Evolutionary conservation across 306 rosid species (phyloP).

Genomic region (Glycine latifolia): DNA sequence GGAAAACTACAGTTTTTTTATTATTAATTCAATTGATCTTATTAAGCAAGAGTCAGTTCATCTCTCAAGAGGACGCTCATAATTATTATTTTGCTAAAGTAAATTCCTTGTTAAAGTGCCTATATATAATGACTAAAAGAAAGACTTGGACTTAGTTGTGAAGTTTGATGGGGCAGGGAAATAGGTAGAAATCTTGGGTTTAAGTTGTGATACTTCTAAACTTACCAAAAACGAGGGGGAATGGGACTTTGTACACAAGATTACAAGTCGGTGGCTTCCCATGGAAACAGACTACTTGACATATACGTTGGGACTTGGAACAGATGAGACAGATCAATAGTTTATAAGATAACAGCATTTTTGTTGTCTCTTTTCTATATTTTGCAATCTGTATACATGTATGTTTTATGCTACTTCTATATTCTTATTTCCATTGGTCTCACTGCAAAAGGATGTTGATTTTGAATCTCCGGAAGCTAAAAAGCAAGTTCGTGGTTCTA

Average conservation of each 20-base stretch:
- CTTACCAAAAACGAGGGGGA: background rate
- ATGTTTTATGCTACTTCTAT: slow-evolving; percentile 12
- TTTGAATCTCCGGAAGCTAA: slow-evolving; percentile 62
- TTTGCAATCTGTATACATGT: slow-evolving; percentile 10
- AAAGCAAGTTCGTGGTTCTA: slow-evolving; percentile 60
- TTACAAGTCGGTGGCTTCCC: slow-evolving; percentile 1
- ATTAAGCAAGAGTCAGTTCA: background rate
- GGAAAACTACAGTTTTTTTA: background rate
- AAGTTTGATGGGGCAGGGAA: background rate
- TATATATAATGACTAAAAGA: too few relatives aligned
- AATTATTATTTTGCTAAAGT: background rate
- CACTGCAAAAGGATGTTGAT: slow-evolving; percentile 59
- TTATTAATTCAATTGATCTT: background rate
- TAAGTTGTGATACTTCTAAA: slow-evolving; percentile 2
- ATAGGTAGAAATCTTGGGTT: slow-evolving; percentile 11
- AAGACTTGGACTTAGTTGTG: background rate
- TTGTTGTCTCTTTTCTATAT: slow-evolving; percentile 25
- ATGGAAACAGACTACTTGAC: background rate
- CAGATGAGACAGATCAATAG: too few relatives aligned
- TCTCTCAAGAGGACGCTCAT: slow-evolving; percentile 5
- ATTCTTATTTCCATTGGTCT: slow-evolving; percentile 34
- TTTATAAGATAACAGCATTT: background rate
- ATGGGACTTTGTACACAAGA: background rate
- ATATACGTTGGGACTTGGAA: too few relatives aligned
- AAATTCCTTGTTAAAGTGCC: background rate